Evolutionary conservation across 768 basidiomycete species (phyloP).

Genomic region (Psilocybe subaeruginosa): DNA sequence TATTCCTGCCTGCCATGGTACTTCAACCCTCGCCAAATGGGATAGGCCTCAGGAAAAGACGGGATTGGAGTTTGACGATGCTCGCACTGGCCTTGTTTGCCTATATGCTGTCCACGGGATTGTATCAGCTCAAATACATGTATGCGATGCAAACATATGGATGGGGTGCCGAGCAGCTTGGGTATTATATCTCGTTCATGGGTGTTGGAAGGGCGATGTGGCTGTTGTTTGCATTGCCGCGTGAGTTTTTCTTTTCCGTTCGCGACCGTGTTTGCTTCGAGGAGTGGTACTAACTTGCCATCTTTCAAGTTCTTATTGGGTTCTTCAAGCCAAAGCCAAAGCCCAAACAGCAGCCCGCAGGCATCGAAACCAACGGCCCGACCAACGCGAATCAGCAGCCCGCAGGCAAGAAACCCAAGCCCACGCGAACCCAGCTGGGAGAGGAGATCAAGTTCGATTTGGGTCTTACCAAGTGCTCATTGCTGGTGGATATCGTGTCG

Average conservation of each 20-base stretch:
- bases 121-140: conserved; percentile 81
- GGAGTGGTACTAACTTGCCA: neutral
- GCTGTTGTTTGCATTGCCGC: conserved; percentile 51
- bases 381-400: conserved; percentile 41
- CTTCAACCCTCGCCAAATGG: conserved; percentile 39
- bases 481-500: conserved; percentile 68
- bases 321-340: conserved; percentile 54
- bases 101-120: conserved; percentile 72
- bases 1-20: conserved; percentile 69
- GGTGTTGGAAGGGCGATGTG: conserved; percentile 62
- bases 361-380: too few species aligned
- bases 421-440: conserved; percentile 56
- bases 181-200: conserved; percentile 77
- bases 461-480: conserved; percentile 57
- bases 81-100: conserved; percentile 65
- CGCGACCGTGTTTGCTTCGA: neutral
- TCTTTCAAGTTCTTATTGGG: conserved; percentile 54
- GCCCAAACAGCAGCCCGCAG: conserved; percentile 5
- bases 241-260: conserved; percentile 27
- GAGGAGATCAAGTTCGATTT: conserved; percentile 77
- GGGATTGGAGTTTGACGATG: conserved; percentile 83
- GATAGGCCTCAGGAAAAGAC: conserved; percentile 39
- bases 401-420: conserved; percentile 41
- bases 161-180: conserved; percentile 74
- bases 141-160: conserved; percentile 75